phyloP scores from a whole-genome alignment of 371 early-diverging fungal genomes.

The Zopfochytrium polystomum region DNA sequence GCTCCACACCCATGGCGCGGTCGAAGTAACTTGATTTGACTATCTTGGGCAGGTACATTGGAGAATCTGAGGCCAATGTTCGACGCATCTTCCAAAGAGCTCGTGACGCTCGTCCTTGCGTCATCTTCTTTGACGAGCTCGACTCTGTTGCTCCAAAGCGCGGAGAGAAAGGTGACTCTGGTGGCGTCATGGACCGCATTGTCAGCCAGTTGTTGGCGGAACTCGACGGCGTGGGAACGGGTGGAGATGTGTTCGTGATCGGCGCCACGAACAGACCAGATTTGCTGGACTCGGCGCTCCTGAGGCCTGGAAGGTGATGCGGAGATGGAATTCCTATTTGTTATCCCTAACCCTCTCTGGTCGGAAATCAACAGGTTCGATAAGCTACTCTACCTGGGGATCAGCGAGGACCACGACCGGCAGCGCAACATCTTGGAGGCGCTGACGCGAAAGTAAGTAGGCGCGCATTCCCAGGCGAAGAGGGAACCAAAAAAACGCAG shows the following conservation, averaged over 20 bases:
- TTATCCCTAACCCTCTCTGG: background rate
- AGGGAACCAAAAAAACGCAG: background rate
- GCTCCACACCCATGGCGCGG: no score
- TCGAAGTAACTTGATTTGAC: no score
- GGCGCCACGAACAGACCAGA: constrained; percentile 99
- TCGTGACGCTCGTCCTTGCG: constrained; percentile 97
- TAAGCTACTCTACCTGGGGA: constrained; percentile 91
- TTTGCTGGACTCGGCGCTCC: constrained; percentile 93
- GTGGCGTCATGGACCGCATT: constrained; percentile 98
- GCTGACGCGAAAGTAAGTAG: constrained; percentile 83
- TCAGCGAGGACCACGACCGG: constrained; percentile 78
- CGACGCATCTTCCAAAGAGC: constrained; percentile 97
- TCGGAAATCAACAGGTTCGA: constrained; percentile 77
- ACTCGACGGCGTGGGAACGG: constrained; percentile 86
- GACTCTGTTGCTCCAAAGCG: constrained; percentile 98
- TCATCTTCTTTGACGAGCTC: constrained; percentile 99
- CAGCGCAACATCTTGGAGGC: constrained; percentile 88
- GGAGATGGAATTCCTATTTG: constrained; percentile 6
- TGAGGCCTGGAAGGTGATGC: constrained; percentile 87
- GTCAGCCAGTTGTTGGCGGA: constrained; percentile 94
- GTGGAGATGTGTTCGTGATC: constrained; percentile 97
- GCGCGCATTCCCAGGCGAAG: background rate
- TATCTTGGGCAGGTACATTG: constrained; percentile 94
- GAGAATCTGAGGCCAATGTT: constrained; percentile 96
- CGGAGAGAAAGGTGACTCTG: constrained; percentile 94